Evolutionary conservation across 2,329 filamentous ascomycete species (phyloP), one percentile per base, ranked within the genome.

Genomic region (Annulohypoxylon truncatum): DNA sequence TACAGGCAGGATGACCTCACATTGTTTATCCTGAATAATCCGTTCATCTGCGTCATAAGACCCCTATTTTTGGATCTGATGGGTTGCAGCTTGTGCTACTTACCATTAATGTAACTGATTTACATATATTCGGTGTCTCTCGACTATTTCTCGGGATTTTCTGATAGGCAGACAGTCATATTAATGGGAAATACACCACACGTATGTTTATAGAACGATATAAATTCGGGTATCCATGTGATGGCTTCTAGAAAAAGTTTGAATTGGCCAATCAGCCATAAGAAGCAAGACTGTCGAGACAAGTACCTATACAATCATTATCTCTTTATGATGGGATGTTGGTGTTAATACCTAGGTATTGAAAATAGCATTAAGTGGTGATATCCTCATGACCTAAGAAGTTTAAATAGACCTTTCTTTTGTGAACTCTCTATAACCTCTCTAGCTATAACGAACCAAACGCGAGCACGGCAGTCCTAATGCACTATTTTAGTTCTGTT

Each of bases 61-160:
- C 38, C 9, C 52, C 55, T 66, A 64, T 64, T 61, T 64, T 60
- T 62, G 52, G 40, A 4, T 47, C 18, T 44, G 40, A 50, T 54
- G 56, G 62, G 66, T 68, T 66, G 38, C 62, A 68, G 29, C 40
- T 35, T 58, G 56, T 68, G 38, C 38, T 35, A 66, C 62, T 28
- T 48, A 40, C 46, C 50, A 22, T 47, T 22, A 26, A 51, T 57
- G 51, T 31, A 29, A 61, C 59, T 2, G 9, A 64, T 56, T 48
- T 35, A 53, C 28, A 48, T 54, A 9, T 58, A n/a, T 20, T 22
- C 38, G 38, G 20, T n/a, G 18, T 35, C 26, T 42, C 29, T 58
- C 52, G 53, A 47, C 47, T 56, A 29, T 56, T 56, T 28, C 13
- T 47, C 29, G 40, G 33, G 10, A 31, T 35, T 1, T 47, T 31